Base-by-base conservation (phyloP, 169 alveolate species). In the Miamiensis avidus region DNA sequence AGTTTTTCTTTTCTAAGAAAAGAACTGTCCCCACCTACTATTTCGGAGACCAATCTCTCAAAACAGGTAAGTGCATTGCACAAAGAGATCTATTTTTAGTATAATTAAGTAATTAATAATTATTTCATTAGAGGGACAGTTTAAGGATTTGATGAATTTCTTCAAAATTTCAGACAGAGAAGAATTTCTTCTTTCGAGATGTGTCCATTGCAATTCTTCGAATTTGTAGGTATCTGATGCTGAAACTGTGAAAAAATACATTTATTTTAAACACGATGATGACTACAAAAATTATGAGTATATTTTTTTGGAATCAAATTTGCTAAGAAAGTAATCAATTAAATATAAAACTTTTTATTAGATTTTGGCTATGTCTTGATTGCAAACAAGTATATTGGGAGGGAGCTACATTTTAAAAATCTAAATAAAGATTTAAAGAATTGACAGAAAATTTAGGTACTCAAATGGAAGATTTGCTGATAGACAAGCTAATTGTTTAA, bases 381-480 rank as follows among this genome's bases (percentile, higher is more conserved):
- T 85, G 89, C 28, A 34, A 76, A 29, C 74, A 85, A 79, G 72
- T 85, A 27, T 85, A 85, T 79, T 85, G 89, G 89, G 89, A 85
- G 78, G 89, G 89, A 34, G 76, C 33, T 74, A 31, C 82, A n/a
- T 85, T 31, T 64, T 69, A 78, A 74, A 85, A 78, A 15, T 79
- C 86, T 31, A 34, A 65, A 25, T 33, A 73, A 79, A 78, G 86
- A 30, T 85, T 85, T 72, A 69, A 77, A 34, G 82, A 77, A 28
- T 33, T 77, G 27, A 77, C 69, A 32, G 0, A 77, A 77, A 77
- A 34, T 49, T 11, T 49, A 49, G 20, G 20, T 49, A 49, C 4
- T 49, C 26, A 49, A 11, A 49, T 49, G 20, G 69, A 49, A 49
- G 69, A 49, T 49, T 11, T 11, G 20, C 20, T 4, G 69, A 49